Conservation (phyloP, 2,329 filamentous ascomycete genomes). For the Aspergillus terreus region DNA sequence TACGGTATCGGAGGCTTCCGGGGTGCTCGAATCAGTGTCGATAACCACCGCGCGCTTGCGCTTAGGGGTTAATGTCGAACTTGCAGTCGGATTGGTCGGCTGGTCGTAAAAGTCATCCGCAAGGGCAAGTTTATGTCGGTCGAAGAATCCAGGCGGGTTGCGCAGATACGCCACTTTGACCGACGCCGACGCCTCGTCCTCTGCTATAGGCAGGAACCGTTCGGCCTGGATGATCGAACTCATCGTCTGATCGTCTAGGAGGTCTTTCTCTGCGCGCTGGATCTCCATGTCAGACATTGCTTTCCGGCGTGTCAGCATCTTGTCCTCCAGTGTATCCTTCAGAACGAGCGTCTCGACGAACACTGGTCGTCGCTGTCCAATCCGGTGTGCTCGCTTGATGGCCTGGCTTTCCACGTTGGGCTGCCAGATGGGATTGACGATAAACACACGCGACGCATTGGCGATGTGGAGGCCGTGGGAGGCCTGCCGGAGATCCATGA, state of each 20-base stretch:
- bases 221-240: slow-evolving; percentile 57
- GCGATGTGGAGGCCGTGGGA: slow-evolving; percentile 84
- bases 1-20: slow-evolving; percentile 7
- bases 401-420: slow-evolving; percentile 84
- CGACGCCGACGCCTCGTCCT: slow-evolving; percentile 24
- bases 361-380: slow-evolving; percentile 75
- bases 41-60: slow-evolving; percentile 6
- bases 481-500: slow-evolving; percentile 89
- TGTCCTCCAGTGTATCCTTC: slow-evolving; percentile 76
- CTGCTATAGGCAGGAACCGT: slow-evolving; percentile 42
- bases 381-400: slow-evolving; percentile 82
- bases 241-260: slow-evolving; percentile 59
- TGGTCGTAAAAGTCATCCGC: slow-evolving; percentile 24
- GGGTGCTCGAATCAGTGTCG: neutral
- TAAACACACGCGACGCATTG: slow-evolving; percentile 79
- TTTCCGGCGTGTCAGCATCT: slow-evolving; percentile 69
- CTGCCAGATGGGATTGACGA: slow-evolving; percentile 82
- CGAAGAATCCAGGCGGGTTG: slow-evolving; percentile 33
- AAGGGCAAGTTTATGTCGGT: slow-evolving; percentile 35
- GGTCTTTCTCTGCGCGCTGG: slow-evolving; percentile 52
- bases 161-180: slow-evolving; percentile 25
- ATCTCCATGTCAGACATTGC: slow-evolving; percentile 66
- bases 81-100: neutral
- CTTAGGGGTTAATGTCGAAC: slow-evolving; percentile 7
- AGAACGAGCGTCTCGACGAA: slow-evolving; percentile 83